Evolutionary conservation across 2,329 filamentous ascomycete genomes (phyloP), one percentile per base, ranked within the genome.

Genomic region (Pezicula radicicola): DNA sequence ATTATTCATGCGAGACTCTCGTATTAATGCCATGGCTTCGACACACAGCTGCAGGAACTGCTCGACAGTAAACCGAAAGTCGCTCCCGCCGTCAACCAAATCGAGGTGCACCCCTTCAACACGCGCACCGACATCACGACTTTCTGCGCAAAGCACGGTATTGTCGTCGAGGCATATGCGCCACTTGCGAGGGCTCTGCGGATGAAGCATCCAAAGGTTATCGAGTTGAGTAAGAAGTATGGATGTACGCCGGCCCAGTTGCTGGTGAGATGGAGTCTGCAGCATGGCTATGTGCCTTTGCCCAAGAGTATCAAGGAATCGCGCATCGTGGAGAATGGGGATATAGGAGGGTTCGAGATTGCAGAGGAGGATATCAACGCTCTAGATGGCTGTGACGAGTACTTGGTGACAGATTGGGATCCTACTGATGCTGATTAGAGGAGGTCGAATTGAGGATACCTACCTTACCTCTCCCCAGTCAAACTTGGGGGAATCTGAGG

Each of bases 81-180:
- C 43, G 67, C 73, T 9, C 89, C 89, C 0, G 80, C 83, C 1
- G 81, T 93, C 47, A 93, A 93, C 63, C 89, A 94, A 71, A 86
- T 92, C 61, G 87, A 93, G 67, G 79, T 92, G 2, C 88, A 93
- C 55, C 89, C 88, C 0, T 94, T 93, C 78, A 90, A 92, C 66
- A 91, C 87, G 2, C 81, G 86, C 48, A 76, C 74, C 0, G 75
- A 78, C 36, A 91, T 94, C 56, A 79, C 83, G 0, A 75, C 78
- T 12, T 84, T 82, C 60, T 89, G 89, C 63, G 75, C 81, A 51
- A 72, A 80, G 54, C 74, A 92, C 57, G 72, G 75, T 36, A 91
- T 94, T 52, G 71, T 85, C 0, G 77, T 94, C 2, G 84, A 94
- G 69, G 89, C 90, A 0, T 95, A 94, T 59, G 88, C 88, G 6